phyloP scores from a whole-genome alignment of 2,329 filamentous ascomycete species.

The Cladobotryum protrusum region DNA sequence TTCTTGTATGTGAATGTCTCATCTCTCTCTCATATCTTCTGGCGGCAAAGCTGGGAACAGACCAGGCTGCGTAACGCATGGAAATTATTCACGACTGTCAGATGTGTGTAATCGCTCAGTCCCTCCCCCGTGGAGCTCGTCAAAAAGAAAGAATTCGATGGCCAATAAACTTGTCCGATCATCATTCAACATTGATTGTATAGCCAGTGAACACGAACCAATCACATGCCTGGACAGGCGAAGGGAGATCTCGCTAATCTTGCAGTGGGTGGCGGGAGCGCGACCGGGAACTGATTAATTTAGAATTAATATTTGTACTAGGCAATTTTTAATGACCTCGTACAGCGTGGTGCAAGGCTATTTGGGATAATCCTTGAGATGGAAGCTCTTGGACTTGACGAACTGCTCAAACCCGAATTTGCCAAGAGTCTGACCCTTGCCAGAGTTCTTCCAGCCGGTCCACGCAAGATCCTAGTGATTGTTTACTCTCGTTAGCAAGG shows the following conservation, averaged over 20 bases:
- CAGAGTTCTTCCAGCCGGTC: conserved; percentile 97
- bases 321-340: neutral
- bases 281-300: conserved; percentile 5
- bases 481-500: conserved; percentile 12
- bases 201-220: conserved; percentile 1
- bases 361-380: conserved; percentile 76
- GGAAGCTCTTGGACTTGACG: conserved; percentile 92
- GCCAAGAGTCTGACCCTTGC: conserved; percentile 84
- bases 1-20: neutral
- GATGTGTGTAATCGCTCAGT: neutral
- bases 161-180: neutral
- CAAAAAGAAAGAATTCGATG: neutral
- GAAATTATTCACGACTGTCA: neutral
- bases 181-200: conserved; percentile 4
- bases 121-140: neutral
- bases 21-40: neutral
- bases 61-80: neutral
- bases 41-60: neutral
- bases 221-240: conserved; percentile 5
- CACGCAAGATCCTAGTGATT: conserved; percentile 72
- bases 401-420: conserved; percentile 92
- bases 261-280: conserved; percentile 2
- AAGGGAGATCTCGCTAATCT: conserved; percentile 19
- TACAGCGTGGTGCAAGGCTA: conserved; percentile 23
- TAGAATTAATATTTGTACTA: no score